These are phyloP conservation scores for Ceratocystis lukuohia DNA, from an alignment of 2,329 filamentous ascomycete genomes.

Conservation along the genomic window DNA sequence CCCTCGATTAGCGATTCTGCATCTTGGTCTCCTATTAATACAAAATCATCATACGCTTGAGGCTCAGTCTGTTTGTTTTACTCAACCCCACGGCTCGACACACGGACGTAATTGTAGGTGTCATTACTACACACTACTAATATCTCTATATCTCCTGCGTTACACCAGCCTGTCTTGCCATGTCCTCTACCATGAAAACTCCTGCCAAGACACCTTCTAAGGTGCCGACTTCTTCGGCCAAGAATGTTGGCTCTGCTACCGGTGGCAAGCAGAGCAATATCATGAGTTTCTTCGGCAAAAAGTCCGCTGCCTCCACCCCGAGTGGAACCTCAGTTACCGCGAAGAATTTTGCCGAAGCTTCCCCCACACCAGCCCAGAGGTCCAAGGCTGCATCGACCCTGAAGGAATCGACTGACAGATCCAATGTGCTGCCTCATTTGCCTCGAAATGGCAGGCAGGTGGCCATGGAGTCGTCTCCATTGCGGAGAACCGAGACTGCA, in stretches of 20 bases:
- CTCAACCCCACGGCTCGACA: neutral
- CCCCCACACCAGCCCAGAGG: slow-evolving; percentile 20
- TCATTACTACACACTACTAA: neutral
- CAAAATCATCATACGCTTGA: neutral
- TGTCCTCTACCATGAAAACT: slow-evolving; percentile 10
- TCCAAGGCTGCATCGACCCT: slow-evolving; percentile 19
- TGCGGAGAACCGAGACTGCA: slow-evolving; percentile 28
- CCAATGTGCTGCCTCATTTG: slow-evolving; percentile 29
- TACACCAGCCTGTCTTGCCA: neutral
- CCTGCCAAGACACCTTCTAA: slow-evolving; percentile 23
- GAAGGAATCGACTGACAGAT: slow-evolving; percentile 31
- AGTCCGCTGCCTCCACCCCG: slow-evolving; percentile 23
- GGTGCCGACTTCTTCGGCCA: slow-evolving; percentile 27
- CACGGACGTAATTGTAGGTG: neutral
- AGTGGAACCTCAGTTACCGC: slow-evolving; percentile 27
- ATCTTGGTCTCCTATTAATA: neutral
- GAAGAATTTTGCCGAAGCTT: slow-evolving; percentile 27
- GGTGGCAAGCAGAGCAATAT: slow-evolving; percentile 32
- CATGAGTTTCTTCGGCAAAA: slow-evolving; percentile 32
- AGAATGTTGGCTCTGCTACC: slow-evolving; percentile 21
- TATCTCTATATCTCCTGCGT: neutral
- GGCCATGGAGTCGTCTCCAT: slow-evolving; percentile 50
- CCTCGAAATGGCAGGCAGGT: slow-evolving; percentile 25
- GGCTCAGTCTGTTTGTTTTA: neutral
- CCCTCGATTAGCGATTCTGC: neutral